Conservation (phyloP, 2,329 filamentous ascomycete species). For the Tolypocladium tundrense region DNA sequence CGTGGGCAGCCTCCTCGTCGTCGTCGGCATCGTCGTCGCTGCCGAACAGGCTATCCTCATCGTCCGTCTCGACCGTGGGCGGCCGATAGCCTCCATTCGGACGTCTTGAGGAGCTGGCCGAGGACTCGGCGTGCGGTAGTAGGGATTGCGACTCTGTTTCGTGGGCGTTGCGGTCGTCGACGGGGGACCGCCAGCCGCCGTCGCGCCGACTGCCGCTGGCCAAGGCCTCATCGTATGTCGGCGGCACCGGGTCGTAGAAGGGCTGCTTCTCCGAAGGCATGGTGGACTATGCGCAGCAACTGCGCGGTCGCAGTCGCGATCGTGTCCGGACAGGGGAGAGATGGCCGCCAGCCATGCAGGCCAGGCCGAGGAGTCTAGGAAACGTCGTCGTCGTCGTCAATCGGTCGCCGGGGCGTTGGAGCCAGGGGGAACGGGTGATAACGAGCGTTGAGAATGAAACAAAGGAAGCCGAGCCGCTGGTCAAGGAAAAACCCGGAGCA, state of each 20-base stretch:
- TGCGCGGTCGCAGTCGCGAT: constrained; percentile 1
- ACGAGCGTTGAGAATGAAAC: neutral
- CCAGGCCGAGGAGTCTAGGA: neutral
- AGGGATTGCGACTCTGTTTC: constrained; percentile 72
- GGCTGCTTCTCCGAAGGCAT: constrained; percentile 30
- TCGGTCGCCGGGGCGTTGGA: neutral
- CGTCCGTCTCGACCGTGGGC: constrained; percentile 72
- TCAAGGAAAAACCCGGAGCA: neutral
- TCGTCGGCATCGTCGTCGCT: constrained; percentile 30
- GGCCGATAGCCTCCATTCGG: constrained; percentile 54
- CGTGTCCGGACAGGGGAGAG: constrained; percentile 2
- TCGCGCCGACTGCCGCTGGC: constrained; percentile 24
- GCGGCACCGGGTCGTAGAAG: constrained; percentile 32
- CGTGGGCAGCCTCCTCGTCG: constrained; percentile 49
- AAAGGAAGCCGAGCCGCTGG: neutral
- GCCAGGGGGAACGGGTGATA: neutral
- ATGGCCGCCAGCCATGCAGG: constrained; percentile 9
- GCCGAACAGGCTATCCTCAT: constrained; percentile 49
- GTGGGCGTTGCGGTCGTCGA: constrained; percentile 52
- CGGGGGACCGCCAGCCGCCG: constrained; percentile 20
- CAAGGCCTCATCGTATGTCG: constrained; percentile 31
- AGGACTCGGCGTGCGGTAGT: constrained; percentile 42
- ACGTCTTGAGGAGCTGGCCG: constrained; percentile 29
- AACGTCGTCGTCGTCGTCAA: neutral
- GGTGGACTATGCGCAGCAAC: constrained; percentile 1